Base-by-base conservation (phyloP, 768 basidiomycete species). In the Thelephora aurantiotincta region DNA sequence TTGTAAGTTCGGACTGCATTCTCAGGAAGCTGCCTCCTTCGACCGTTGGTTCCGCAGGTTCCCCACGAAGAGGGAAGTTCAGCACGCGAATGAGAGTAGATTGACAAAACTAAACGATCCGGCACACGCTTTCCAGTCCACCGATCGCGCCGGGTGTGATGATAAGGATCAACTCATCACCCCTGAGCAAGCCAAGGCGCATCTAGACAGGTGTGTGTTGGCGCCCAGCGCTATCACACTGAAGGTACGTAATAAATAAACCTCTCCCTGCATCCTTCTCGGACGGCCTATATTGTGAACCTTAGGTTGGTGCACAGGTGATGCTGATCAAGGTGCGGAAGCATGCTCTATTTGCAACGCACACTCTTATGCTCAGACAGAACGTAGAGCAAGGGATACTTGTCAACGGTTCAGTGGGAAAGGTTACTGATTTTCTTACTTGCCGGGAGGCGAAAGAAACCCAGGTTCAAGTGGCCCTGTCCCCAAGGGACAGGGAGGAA, bases 221-320 rank as follows among this genome's bases (percentile, higher is more conserved):
- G 80, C 72, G 9, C 72, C 68, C 5, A 64, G 63, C 45, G n/a
- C 49, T 5, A 72, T 99, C n/a, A 56, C 59, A 0, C 72, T 99
- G 23, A 84, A 88, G 43, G 57, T 81, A 22, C 80, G 82, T 48
- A 82, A 87, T 6, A 94, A 22, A 7, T 30, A n/a, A 20, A 22
- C 35, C 6, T 5, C 60, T 61, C n/a, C 50, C 54, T 33, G 36
- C 26, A 2, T 57, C 72, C 22, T 49, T 50, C 2, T 58, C 71
- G 33, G 69, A 51, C 45, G 47, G 38, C 35, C 37, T 22, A 35
- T 26, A 19, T 12, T 9, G 9, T 9, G 5, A 66, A 2, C 70
- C 87, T n/a, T 48, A 88, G 75, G 67, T 81, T 45, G 82, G 81
- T 12, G 86, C 88, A 3, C 91, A 94, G 59, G 91, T 94, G 3